Evolutionary conservation across 2,329 filamentous ascomycete species (phyloP), one percentile per base, ranked within the genome.

Genomic region (Alternaria atra): DNA sequence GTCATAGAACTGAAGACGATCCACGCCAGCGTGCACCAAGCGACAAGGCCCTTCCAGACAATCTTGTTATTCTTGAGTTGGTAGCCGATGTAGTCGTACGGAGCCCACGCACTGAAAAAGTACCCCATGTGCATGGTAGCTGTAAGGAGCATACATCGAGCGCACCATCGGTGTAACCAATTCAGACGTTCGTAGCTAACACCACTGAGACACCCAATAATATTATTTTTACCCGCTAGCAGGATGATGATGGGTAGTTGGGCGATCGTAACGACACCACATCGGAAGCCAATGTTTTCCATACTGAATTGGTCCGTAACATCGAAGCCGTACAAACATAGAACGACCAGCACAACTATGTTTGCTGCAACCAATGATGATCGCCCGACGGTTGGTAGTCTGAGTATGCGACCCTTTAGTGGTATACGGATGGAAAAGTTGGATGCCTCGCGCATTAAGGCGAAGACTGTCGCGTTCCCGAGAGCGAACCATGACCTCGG

Each of bases 121-220:
- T 90, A 87, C 67, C 87, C 90, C 61, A 90, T 89, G 68, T 92
- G 90, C 4, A 91, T 83, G 1, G 89, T 88, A 2, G 86, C 87
- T 0, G 88, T 91, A 15, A 91, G 79, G 35, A 92, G 84, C 79
- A 92, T 86, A 56, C 88, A 90, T 60, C 90, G 84, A 3, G 87
- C 88, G 9, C 89, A 86, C 90, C 90, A 92, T 61, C 90, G 85
- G 70, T 92, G 90, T 53, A 91, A 77, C 90, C 90, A 92, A 73
- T 91, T 91, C 59, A 92, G 80, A 8, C 88, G 84, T 77, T 92
- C 90, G 70, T 91, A 87, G 61, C 88, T 88, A 9, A 85, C 83
- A 10, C 89, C 90, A 4, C 85, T 83, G 25, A 92, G 77, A 54
- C 84, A 80, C 1, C 86, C 88, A n/a, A 91, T 78, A 20, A 87